Conservation (phyloP, 2,329 filamentous ascomycete genomes). For the Xylariaceae sp. region DNA sequence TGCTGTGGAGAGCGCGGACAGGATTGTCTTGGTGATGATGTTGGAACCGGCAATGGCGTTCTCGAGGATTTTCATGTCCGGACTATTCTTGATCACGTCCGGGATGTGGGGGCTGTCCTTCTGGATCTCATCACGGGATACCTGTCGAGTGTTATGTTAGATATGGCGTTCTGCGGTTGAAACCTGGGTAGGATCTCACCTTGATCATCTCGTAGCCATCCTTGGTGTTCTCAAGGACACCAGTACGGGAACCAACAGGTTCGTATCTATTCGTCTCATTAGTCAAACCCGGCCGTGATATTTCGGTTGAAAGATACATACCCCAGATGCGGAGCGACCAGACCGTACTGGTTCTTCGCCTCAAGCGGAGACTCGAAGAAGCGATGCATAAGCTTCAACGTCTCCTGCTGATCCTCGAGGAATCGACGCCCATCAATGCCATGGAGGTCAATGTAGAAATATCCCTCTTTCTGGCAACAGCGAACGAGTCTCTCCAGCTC, state of each 20-base stretch:
- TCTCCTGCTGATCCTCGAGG: slow-evolving; percentile 48
- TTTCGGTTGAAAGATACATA: slow-evolving; percentile 27
- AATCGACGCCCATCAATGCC: slow-evolving; percentile 49
- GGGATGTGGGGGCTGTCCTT: slow-evolving; percentile 43
- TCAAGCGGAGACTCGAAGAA: slow-evolving; percentile 51
- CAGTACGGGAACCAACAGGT: slow-evolving; percentile 44
- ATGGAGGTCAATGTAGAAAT: slow-evolving; percentile 52
- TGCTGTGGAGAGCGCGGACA: slow-evolving; percentile 46
- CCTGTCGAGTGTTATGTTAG: slow-evolving; percentile 15
- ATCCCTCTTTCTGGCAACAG: slow-evolving; percentile 47
- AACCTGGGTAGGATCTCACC: slow-evolving; percentile 22
- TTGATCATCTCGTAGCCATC: slow-evolving; percentile 52
- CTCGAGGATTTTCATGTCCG: slow-evolving; percentile 44
- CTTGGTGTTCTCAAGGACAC: slow-evolving; percentile 43
- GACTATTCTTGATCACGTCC: slow-evolving; percentile 43
- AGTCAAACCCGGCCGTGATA: not conserved
- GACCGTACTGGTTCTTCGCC: slow-evolving; percentile 52
- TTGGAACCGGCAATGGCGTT: slow-evolving; percentile 47
- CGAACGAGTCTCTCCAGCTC: slow-evolving; percentile 48
- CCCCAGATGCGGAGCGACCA: slow-evolving; percentile 49
- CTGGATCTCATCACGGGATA: slow-evolving; percentile 47
- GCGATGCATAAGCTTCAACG: slow-evolving; percentile 49
- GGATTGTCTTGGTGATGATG: slow-evolving; percentile 46
- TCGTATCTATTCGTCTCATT: slow-evolving; percentile 37
- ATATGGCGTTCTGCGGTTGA: not conserved